Evolutionary conservation across 164 flowering plant genomes (phyloP).

Genomic region (Chloranthus sessilifolius): DNA sequence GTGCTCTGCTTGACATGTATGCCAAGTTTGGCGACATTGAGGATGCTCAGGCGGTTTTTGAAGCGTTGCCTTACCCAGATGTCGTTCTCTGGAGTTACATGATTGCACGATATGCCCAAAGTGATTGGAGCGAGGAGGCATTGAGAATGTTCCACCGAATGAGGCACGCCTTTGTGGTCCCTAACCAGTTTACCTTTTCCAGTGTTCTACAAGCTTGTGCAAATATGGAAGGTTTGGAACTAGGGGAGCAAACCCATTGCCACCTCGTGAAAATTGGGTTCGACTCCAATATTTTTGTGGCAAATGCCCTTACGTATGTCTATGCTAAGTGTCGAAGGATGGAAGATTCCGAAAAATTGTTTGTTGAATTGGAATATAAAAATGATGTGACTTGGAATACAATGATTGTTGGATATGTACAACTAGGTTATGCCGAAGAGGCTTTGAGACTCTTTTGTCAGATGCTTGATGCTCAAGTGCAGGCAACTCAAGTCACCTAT

Average conservation of each 20-base stretch:
- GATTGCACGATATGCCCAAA: constrained; percentile 77
- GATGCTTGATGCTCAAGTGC: constrained; percentile 45
- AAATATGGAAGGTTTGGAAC: constrained; percentile 28
- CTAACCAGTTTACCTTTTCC: constrained; percentile 77
- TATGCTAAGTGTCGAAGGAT: constrained; percentile 80
- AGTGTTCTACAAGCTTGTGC: constrained; percentile 83
- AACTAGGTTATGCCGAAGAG: constrained; percentile 51
- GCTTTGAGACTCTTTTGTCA: constrained; percentile 50
- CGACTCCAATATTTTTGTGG: constrained; percentile 52
- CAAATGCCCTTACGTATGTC: constrained; percentile 79
- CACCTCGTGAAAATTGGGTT: constrained; percentile 58
- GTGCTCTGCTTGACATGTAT: constrained; percentile 71
- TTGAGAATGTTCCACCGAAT: constrained; percentile 45
- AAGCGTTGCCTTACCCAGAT: constrained; percentile 55
- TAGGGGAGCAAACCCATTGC: constrained; percentile 66
- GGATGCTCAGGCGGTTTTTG: constrained; percentile 50
- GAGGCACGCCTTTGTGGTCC: constrained; percentile 48
- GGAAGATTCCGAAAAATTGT: constrained; percentile 43
- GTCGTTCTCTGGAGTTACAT: constrained; percentile 91
- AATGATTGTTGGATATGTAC: constrained; percentile 72
- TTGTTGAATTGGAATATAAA: constrained; percentile 29
- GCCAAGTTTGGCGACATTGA: constrained; percentile 41
- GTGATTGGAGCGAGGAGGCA: constrained; percentile 45
- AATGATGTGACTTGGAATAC: constrained; percentile 94
- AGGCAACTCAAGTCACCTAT: constrained; percentile 63